Conservation (phyloP, 352 stramenopile species). For the Phytophthora capsici region DNA sequence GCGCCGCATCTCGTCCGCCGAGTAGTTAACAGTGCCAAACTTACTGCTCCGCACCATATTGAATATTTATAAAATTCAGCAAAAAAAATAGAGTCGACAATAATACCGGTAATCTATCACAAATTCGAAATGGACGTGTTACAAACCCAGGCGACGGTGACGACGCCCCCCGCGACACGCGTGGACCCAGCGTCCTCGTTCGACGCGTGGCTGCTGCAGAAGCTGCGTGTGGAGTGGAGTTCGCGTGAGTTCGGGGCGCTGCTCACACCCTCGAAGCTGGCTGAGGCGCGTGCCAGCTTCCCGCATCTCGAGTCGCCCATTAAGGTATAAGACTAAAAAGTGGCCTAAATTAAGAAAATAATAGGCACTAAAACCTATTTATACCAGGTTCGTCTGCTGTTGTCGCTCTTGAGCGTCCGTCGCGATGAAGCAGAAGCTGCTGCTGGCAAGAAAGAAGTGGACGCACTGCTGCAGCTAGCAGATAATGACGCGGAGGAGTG, state of each 20-base stretch:
- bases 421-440: conserved; percentile 51
- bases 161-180: conserved; percentile 11
- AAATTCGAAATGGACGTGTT: no score
- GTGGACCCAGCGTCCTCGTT: conserved; percentile 29
- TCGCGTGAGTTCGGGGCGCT: conserved; percentile 69
- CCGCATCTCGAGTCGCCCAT: conserved; percentile 65
- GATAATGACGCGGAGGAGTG: conserved; percentile 77
- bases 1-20: conserved; percentile 68
- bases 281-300: conserved; percentile 66
- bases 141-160: conserved; percentile 3
- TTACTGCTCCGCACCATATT: not conserved
- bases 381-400: conserved; percentile 56
- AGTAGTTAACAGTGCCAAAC: conserved; percentile 51
- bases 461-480: conserved; percentile 57
- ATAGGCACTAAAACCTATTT: conserved; percentile 1
- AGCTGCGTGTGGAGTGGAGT: conserved; percentile 80
- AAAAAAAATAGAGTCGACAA: not conserved
- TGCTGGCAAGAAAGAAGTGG: conserved; percentile 47
- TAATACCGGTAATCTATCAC: not conserved
- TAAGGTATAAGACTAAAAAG: conserved; percentile 47
- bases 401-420: conserved; percentile 72
- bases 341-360: not conserved
- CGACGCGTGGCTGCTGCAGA: conserved; percentile 78
- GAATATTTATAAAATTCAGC: conserved; percentile 8
- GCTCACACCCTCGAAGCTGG: conserved; percentile 64